Percentiles rank a stretch among this genome's conserved stretches.
These are phyloP conservation scores for Oryza brachyantha DNA, from an alignment of 176 grass and related monocot species.

Conservation along the genomic window DNA sequence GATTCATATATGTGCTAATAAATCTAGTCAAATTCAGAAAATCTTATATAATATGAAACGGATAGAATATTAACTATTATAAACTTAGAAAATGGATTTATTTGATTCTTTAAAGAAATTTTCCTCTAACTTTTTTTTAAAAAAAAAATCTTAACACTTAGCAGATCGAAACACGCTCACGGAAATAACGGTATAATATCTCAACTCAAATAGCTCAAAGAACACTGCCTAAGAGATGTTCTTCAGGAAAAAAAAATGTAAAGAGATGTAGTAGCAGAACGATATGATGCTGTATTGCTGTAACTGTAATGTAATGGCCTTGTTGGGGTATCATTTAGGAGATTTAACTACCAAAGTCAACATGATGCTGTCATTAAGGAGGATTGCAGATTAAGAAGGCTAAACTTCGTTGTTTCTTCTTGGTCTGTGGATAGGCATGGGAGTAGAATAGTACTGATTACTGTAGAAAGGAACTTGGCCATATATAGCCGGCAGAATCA, in stretches of 20 bases:
- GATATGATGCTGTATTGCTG: background rate
- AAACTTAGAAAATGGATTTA: too few species aligned
- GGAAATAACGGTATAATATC: too few species aligned
- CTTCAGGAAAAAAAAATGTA: background rate
- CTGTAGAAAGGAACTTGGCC: background rate
- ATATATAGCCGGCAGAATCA: background rate
- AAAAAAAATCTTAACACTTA: too few species aligned
- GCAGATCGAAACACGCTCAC: too few species aligned
- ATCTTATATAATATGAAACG: too few species aligned
- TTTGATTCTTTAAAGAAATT: too few species aligned
- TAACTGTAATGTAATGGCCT: background rate
- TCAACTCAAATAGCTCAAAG: too few species aligned
- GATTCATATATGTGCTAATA: too few species aligned
- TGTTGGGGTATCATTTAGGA: background rate
- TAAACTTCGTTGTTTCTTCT: background rate
- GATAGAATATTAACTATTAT: too few species aligned
- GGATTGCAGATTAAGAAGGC: background rate
- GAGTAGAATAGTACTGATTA: background rate
- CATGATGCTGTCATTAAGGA: background rate
- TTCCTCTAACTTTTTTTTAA: too few species aligned
- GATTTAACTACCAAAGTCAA: background rate
- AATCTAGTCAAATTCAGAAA: too few species aligned
- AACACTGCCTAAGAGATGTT: too few species aligned
- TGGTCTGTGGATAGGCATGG: background rate
- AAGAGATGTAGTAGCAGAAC: background rate